Evolutionary conservation across 75 land plant genomes (phyloP), one percentile per base, ranked within the genome.

Genomic region (Ceratopteris richardii): DNA sequence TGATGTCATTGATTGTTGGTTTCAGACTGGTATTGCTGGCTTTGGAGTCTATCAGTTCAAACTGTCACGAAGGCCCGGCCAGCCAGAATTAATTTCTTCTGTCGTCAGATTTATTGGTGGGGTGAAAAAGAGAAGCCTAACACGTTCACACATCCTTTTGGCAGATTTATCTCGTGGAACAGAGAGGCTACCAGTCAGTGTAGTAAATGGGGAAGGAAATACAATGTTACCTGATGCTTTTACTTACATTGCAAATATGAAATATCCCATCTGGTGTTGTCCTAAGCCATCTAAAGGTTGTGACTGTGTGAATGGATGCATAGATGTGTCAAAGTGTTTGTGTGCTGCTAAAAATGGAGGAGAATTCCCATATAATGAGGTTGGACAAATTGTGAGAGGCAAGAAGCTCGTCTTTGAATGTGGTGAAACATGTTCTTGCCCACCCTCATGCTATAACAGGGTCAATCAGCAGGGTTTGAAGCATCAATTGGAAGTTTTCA

Each of bases 321-420:
- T 26, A 0, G 31, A 44, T 18, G 14, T 17, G 11, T 48, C 55
- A 44, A 28, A 20, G 43, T 87, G 92, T 33, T 33, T 41, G 0
- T 87, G 92, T 76, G 61, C 69, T 6, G 47, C 12, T 29, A 78
- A 52, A 43, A 83, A 87, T 63, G 80, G 86, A 0, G 79, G 79
- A 0, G 68, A 78, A 60, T 65, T 84, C 42, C 76, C 84, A n/a
- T 87, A 87, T 66, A 83, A 80, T 74, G 31, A 50, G 10, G 66
- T 62, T 47, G 88, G 92, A 12, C 18, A 57, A 60, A 70, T 87
- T 5, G 9, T 78, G 71, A 68, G 65, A 31, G 76, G 77, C 17
- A 79, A 74, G 57, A 83, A 84, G 0, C 20, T 87, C 9, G 54
- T 87, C 2, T 83, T 72, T 54, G 92, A 87, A 61, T 87, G 87